Conservation (phyloP, 1,284 basidiomycete species). For the Apiotrichum akiyoshidainum region DNA sequence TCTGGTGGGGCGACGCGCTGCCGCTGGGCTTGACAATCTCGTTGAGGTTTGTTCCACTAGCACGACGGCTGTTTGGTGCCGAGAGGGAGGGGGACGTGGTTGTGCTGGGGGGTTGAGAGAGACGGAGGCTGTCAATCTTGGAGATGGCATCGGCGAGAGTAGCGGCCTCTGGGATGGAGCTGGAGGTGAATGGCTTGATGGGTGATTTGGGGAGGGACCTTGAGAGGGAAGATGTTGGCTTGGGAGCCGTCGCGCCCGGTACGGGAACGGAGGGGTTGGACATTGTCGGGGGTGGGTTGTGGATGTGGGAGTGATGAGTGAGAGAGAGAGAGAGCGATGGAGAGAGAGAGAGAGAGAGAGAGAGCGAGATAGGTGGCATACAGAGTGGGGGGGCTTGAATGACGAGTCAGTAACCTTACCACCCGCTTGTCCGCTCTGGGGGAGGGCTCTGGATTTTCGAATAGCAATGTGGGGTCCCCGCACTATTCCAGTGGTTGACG, state of each 20-base stretch:
- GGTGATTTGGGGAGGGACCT: slow-evolving; percentile 22
- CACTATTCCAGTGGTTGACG: too few species aligned
- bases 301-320: background rate
- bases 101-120: slow-evolving; percentile 30
- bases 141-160: slow-evolving; percentile 45
- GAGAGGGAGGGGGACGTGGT: slow-evolving; percentile 27
- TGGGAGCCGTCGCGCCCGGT: slow-evolving; percentile 7
- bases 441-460: too few species aligned
- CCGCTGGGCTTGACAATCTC: slow-evolving; percentile 5
- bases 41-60: background rate
- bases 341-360: background rate
- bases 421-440: too few species aligned
- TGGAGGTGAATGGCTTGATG: slow-evolving; percentile 13
- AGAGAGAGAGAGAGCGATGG: too few species aligned
- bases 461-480: too few species aligned
- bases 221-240: background rate
- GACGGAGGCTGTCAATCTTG: slow-evolving; percentile 43
- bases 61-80: slow-evolving; percentile 28
- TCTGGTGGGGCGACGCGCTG: slow-evolving; percentile 37
- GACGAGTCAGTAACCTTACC: too few species aligned
- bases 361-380: too few species aligned
- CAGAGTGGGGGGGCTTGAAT: too few species aligned
- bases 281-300: slow-evolving; percentile 19
- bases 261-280: slow-evolving; percentile 27
- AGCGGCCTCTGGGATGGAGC: slow-evolving; percentile 24